Base-by-base conservation (phyloP, 2,329 filamentous ascomycete species). In the Diaporthe citriasiana region DNA sequence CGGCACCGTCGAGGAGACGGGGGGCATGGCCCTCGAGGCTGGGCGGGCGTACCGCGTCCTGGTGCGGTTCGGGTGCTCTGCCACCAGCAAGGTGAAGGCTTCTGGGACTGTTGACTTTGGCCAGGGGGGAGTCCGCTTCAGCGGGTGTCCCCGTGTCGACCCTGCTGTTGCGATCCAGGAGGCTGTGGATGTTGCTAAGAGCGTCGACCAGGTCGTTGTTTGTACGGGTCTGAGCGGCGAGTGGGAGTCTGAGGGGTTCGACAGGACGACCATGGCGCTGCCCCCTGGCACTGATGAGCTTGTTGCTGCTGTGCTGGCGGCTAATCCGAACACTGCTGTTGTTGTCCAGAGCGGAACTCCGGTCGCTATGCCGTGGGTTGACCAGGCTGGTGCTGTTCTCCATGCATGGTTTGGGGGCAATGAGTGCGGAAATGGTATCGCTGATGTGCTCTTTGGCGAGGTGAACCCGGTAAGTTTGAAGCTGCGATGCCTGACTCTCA, bases 331-430 rank as follows among this genome's bases (percentile, higher is more conserved):
- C 47, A 87, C 90, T 6, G 86, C 89, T 9, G 85, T 93, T 13
- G 87, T 92, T 4, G 87, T 91, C 74, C 90, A 92, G 72, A 90
- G 89, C 10, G 91, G 90, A 53, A 90, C 90, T 0, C 90, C 90
- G 10, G 83, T 89, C 15, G 83, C 84, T 1, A 86, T 90, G 88
- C 87, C 88, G 4, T 90, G 88, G 88, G 81, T 84, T 5, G 77
- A 82, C 51, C 81, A 84, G 56, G 85, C 85, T 45, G 78, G 73
- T 45, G 76, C 78, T n/a, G 69, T 83, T 5, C 66, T 83, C 27
- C 60, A 66, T 17, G 60, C 60, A 0, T 66, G 60, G 60, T 66
- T 66, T 6, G 60, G 60, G 17, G 89, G 89, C 0, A 88, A 91
- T 78, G 88, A 90, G 76, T 85, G 85, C 4, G 89, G 89, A 6